Percentiles rank a stretch among this genome's conserved stretches.
Evolutionary conservation across 177 flowering plant genomes (phyloP).

Genomic region (Telopea speciosissima): DNA sequence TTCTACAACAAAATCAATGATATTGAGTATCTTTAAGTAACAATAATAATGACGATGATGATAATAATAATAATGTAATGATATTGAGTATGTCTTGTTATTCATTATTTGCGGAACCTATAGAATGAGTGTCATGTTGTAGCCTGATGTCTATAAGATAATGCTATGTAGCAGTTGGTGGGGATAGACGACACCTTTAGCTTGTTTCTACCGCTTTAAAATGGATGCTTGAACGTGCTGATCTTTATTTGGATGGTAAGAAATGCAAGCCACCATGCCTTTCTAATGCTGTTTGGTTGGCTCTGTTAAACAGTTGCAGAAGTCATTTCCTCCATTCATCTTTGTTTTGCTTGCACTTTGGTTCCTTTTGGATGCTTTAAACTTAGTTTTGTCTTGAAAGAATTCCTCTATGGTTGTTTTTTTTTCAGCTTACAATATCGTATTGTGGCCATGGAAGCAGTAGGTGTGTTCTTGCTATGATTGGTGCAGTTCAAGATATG

Average conservation of each 20-base stretch:
- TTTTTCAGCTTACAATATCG: background rate
- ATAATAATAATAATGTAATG: no score
- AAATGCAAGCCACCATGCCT: no score
- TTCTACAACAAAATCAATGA: no score
- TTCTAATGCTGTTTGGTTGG: no score
- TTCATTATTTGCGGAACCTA: conserved; percentile 15
- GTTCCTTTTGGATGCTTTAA: background rate
- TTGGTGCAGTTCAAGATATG: no score
- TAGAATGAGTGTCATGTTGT: conserved; percentile 1
- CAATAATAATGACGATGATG: no score
- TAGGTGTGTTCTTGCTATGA: background rate
- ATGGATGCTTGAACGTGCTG: no score
- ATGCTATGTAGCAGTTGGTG: background rate
- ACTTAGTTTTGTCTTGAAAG: background rate
- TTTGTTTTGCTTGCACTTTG: background rate
- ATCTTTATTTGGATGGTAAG: no score
- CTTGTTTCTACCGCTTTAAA: no score
- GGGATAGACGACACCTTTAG: no score
- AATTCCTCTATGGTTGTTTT: no score
- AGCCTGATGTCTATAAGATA: background rate
- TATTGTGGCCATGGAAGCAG: background rate
- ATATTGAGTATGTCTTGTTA: conserved; percentile 7
- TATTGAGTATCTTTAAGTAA: no score
- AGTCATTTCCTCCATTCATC: background rate
- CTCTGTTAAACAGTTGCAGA: background rate